Base-by-base conservation (phyloP, 495 filamentous ascomycete species). In the Opeltia flavorubescens region DNA sequence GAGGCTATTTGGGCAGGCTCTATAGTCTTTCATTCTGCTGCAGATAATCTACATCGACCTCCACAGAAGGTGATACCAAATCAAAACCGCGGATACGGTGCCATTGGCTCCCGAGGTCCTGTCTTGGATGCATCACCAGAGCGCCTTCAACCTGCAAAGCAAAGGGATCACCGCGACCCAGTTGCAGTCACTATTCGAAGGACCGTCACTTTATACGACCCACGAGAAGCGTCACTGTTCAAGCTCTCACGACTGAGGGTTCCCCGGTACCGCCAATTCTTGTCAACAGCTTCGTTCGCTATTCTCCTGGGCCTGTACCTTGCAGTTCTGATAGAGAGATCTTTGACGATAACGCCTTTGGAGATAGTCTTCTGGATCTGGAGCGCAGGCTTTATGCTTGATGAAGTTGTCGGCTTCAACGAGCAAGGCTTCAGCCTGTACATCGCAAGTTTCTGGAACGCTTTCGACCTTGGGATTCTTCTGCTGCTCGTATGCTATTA, bases 301-400 rank as follows among this genome's bases (percentile, higher is more conserved):
- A 72, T 88, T 26, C 68, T 95, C 53, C 72, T 95, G 20, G 78
- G 77, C n/a, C 68, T 95, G 29, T 94, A 86, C 55, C 61, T 94
- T 18, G 80, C 84, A 2, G 85, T 94, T 15, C 63, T 89, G 7
- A 59, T 69, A 34, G 62, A 82, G 57, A 67, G 83, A 46, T 86
- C 84, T 17, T 72, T 74, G 35, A 67, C 70, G 20, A 94, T 95
- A 54, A 91, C 86, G 11, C 67, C 75, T 2, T 62, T 94, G 6
- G 89, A 95, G 60, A 60, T 94, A 18, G 55, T 91, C 9, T 95
- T 95, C 59, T 95, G 89, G 89, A 81, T 95, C 59, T 95, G 89
- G 89, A 89, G 85, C 57, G 83, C 85, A 20, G 89, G 89, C 3
- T 95, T 89, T 62, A 93, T 95, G 85, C 80, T 95, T n/a, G 86